Base-by-base conservation (phyloP, 352 stramenopile genomes). In the Peronospora tabacina region DNA sequence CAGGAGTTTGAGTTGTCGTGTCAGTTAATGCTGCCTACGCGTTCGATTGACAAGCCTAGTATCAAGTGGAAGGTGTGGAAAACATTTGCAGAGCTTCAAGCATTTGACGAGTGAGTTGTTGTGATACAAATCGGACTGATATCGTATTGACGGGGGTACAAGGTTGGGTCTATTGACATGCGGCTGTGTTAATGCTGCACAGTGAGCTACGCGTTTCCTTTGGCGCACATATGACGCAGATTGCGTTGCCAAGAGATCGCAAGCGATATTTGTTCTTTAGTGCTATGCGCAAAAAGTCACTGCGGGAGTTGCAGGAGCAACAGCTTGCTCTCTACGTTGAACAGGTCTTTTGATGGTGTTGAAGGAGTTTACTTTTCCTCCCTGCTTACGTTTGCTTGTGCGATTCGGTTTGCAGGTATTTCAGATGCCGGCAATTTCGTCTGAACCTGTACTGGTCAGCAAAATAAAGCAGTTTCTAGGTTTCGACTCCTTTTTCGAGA, bases 31-130 rank as follows among this genome's bases (percentile, higher is more conserved):
- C 58, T 86, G 36, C 72, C 67, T 24, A 49, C 61, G 33, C 66
- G 72, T 11, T 48, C 65, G 5, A 47, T 85, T 13, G 72, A 84
- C 35, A 81, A 87, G 50, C 73, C 73, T 10, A 85, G 77, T 40
- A 80, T 87, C 47, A 74, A 75, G 34, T 90, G 79, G 79, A 90
- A 85, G 44, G 63, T 70, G 7, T 90, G 79, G 79, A 85, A 85
- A 41, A 75, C 75, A 3, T 73, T 75, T n/a, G 46, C 63, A 13
- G 65, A 90, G 50, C 55, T 88, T 5, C 79, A 87, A 41, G 46
- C 61, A 0, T 83, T 90, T 52, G 72, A 88, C 17, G 75, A 88
- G 79, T 90, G 63, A 46, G 73, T 59, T 43, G 71, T 59, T 30
- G 5, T 41, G n/a, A n/a, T 28, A 24, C 9, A 1, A 50, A 22